Percentiles rank a stretch among this genome's conserved stretches.
These are phyloP conservation scores for Kodamaea laetipori DNA, from an alignment of 805 yeast genomes.

Conservation along the genomic window DNA sequence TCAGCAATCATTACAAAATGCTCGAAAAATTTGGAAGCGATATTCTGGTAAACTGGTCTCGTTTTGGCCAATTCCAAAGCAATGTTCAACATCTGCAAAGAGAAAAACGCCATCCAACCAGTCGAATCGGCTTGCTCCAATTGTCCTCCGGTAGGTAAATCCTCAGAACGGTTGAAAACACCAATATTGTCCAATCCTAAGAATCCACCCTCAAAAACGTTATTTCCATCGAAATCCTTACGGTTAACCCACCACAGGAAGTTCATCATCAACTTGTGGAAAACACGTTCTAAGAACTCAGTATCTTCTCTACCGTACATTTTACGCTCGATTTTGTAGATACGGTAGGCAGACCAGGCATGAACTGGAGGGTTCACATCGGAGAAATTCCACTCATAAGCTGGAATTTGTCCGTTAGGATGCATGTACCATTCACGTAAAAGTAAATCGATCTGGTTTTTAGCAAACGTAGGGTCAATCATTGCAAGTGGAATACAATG, in stretches of 20 bases:
- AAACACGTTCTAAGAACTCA: constrained; percentile 84
- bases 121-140: constrained; percentile 94
- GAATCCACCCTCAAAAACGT: constrained; percentile 93
- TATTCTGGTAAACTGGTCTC: constrained; percentile 85
- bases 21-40: constrained; percentile 92
- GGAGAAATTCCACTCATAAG: constrained; percentile 93
- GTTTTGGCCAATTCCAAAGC: constrained; percentile 87
- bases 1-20: constrained; percentile 90
- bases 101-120: constrained; percentile 96
- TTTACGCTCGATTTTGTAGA: constrained; percentile 83
- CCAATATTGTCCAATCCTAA: constrained; percentile 93
- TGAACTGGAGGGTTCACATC: constrained; percentile 98
- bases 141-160: constrained; percentile 87
- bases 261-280: constrained; percentile 84
- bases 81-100: constrained; percentile 87
- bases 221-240: constrained; percentile 82
- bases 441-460: constrained; percentile 79
- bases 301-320: constrained; percentile 80
- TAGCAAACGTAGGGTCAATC: constrained; percentile 92
- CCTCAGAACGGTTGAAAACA: constrained; percentile 88
- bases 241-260: constrained; percentile 98
- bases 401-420: constrained; percentile 96
- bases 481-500: constrained; percentile 91
- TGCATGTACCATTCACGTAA: constrained; percentile 98
- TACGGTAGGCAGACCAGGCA: constrained; percentile 92